Base-by-base conservation (phyloP, 148 eudicot species). In the Diospyros kaki region DNA sequence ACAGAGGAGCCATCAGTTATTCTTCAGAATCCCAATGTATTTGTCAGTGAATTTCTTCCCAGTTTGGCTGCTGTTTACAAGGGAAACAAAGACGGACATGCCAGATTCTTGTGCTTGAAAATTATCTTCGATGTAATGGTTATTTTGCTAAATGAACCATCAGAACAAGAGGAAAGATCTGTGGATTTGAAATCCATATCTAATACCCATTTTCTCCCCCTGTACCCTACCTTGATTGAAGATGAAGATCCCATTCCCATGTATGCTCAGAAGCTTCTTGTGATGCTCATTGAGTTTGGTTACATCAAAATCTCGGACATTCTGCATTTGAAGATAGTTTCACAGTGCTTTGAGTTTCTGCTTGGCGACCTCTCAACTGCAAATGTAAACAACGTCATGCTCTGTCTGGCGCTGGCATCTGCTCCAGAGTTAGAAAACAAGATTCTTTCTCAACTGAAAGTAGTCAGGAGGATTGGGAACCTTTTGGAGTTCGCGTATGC, bases 181-280 rank as follows among this genome's bases (percentile, higher is more conserved):
- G 82, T 81, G 64, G 94, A 89, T 70, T 75, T 95, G 84, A 93
- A 87, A 70, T 81, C 90, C 75, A 83, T 93, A 75, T 87, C 94
- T 48, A 85, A 81, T 76, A 54, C 66, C 48, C 80, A 87, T 75
- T 95, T 95, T 79, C 88, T 93, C 55, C 97, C 99, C 69, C 89
- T 95, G 44, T 93, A 92, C 76, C 99, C 97, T 53, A 80, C 82
- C 70, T 85, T 93, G 72, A 84, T 93, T 55, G 90, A 90, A 79
- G 99, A 95, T 69, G 99, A 95, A 77, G 99, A 95, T 78, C 99
- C 99, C 40, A 92, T 91, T 63, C 98, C 98, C 45, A 81, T 86
- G 81, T 95, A 92, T 73, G 98, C 98, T 50, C 97, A 95, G 79
- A 92, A 95, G 79, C 98, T 95, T 60, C 95, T 90, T 15, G 88